Conservation (phyloP, 306 rosid genomes). For the Senna tora region DNA sequence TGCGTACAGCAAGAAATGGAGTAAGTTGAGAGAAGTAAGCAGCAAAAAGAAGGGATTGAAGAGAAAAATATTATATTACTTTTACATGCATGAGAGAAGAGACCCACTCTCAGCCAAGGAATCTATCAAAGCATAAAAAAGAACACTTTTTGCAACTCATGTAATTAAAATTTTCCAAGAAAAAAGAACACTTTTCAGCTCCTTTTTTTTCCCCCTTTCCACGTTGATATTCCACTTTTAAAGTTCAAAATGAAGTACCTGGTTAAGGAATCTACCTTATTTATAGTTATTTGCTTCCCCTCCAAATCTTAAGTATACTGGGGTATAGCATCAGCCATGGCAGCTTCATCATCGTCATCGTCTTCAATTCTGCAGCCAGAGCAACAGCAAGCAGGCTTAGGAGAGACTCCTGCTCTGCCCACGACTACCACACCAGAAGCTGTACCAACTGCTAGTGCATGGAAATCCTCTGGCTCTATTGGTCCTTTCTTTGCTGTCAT, state of each 20-base stretch:
- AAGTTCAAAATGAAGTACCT: not conserved
- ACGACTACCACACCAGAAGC: constrained; percentile 21
- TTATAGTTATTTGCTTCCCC: not conserved
- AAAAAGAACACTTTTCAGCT: constrained; percentile 27
- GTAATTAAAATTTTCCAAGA: too few species aligned
- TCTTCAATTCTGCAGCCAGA: constrained; percentile 32
- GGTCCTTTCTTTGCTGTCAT: constrained; percentile 75
- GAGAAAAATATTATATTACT: too few species aligned
- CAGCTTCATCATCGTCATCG: constrained; percentile 34
- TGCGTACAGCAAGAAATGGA: too few species aligned
- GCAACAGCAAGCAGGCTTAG: constrained; percentile 38
- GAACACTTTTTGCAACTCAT: constrained; percentile 30
- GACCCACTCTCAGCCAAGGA: too few species aligned
- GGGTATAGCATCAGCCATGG: constrained; percentile 38
- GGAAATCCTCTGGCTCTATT: constrained; percentile 67
- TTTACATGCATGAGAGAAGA: too few species aligned
- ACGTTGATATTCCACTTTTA: constrained; percentile 54
- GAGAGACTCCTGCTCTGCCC: constrained; percentile 31
- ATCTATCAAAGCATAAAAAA: not conserved
- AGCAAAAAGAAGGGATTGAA: too few species aligned
- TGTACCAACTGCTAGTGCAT: constrained; percentile 32
- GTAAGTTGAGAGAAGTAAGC: too few species aligned
- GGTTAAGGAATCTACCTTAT: constrained; percentile 34
- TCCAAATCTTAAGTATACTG: not conserved
- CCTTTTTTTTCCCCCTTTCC: constrained; percentile 52